These are phyloP conservation scores for Yarrowia sp. DNA, from an alignment of 805 yeast species.

Conservation along the genomic window DNA sequence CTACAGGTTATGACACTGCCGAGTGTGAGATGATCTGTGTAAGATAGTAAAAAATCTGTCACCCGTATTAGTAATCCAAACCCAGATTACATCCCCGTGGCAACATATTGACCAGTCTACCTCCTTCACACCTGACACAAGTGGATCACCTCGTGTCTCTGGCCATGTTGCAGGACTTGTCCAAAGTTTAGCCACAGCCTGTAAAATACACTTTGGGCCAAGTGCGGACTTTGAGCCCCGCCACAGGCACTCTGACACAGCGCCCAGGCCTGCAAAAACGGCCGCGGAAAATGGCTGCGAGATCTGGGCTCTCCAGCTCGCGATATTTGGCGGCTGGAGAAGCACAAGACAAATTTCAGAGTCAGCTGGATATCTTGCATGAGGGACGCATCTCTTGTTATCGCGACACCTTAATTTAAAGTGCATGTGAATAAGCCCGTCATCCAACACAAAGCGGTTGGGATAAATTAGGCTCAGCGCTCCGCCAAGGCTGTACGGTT, in stretches of 20 bases:
- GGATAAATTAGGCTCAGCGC: not conserved
- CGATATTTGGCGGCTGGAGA: not conserved
- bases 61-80: no score
- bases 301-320: no score
- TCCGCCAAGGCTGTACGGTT: constrained; percentile 11
- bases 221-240: not conserved
- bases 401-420: constrained; percentile 8
- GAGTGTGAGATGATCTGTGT: no score
- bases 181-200: constrained; percentile 23
- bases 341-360: not conserved
- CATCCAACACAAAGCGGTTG: constrained; percentile 5
- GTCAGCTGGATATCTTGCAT: constrained; percentile 24
- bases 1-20: no score
- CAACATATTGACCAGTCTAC: no score
- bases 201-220: constrained; percentile 18
- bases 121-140: no score
- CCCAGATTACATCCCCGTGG: no score
- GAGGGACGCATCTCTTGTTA: not conserved
- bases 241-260: not conserved
- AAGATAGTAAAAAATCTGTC: no score
- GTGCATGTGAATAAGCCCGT: constrained; percentile 16
- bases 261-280: not conserved
- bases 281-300: not conserved
- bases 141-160: no score
- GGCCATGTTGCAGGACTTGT: no score